Percentiles rank a stretch among this genome's conserved stretches.
phyloP scores from a whole-genome alignment of 495 filamentous ascomycete species.

The Immersiella caudata region DNA sequence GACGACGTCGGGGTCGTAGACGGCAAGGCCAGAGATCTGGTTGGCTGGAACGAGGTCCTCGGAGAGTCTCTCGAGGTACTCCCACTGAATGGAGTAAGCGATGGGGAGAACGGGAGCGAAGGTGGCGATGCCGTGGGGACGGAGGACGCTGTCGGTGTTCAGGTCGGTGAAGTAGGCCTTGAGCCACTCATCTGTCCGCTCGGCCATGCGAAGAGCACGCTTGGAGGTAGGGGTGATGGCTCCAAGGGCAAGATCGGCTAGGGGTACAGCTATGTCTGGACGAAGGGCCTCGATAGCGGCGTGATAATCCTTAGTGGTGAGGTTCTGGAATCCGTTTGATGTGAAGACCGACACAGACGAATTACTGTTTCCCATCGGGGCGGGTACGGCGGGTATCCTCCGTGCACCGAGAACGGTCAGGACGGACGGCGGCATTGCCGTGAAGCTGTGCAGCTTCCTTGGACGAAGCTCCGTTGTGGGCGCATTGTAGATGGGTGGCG shows the following conservation, averaged over 20 bases:
- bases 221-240: constrained; percentile 61
- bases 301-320: constrained; percentile 69
- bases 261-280: constrained; percentile 79
- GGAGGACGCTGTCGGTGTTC: constrained; percentile 42
- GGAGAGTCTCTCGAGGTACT: constrained; percentile 71
- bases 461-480: constrained; percentile 39
- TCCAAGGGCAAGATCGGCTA: constrained; percentile 73
- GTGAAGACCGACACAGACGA: constrained; percentile 76
- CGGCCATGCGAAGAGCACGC: constrained; percentile 78
- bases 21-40: constrained; percentile 75
- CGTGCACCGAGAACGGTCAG: constrained; percentile 80
- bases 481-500: constrained; percentile 47
- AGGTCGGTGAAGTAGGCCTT: constrained; percentile 69
- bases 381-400: constrained; percentile 71
- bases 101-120: constrained; percentile 85
- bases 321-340: constrained; percentile 74
- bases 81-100: constrained; percentile 68
- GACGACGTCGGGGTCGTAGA: constrained; percentile 76
- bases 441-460: constrained; percentile 73
- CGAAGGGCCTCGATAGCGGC: constrained; percentile 60
- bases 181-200: constrained; percentile 81
- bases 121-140: constrained; percentile 44
- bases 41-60: constrained; percentile 44
- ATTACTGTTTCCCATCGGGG: constrained; percentile 72
- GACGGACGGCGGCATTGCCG: constrained; percentile 52